A percentile compares a stretch with the other conserved stretches of the same genome.
Conservation (phyloP, 2,329 filamentous ascomycete genomes). For the Cryoendolithus antarcticus region DNA sequence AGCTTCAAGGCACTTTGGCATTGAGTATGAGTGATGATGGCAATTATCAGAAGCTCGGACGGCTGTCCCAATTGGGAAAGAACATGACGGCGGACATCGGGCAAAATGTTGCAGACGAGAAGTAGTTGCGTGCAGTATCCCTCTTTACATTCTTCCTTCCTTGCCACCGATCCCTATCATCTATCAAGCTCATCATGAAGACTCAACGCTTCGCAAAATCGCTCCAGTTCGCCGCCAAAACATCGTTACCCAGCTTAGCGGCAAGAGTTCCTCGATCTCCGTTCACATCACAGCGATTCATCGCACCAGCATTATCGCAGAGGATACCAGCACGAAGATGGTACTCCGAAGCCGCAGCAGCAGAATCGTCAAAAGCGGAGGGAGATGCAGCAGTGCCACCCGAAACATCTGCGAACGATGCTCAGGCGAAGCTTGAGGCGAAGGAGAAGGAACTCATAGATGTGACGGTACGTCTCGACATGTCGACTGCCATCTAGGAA, state of each 20-base stretch:
- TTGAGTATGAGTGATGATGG: too few species aligned
- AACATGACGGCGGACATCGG: too few species aligned
- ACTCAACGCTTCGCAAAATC: constrained; percentile 5
- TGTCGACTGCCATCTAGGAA: not conserved
- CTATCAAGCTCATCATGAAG: constrained; percentile 2
- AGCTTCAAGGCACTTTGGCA: too few species aligned
- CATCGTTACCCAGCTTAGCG: not conserved
- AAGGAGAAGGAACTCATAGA: constrained; percentile 65
- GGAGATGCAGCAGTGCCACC: not conserved
- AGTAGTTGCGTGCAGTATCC: too few species aligned
- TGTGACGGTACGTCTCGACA: constrained; percentile 58
- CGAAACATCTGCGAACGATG: not conserved
- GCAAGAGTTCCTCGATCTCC: constrained; percentile 6
- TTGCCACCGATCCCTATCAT: not conserved
- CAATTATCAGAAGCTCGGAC: too few species aligned
- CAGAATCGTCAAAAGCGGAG: constrained; percentile 31
- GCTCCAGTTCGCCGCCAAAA: constrained; percentile 4
- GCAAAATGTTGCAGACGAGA: too few species aligned
- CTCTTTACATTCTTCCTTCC: too few species aligned
- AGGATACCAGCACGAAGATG: constrained; percentile 25
- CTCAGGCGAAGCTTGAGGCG: constrained; percentile 56
- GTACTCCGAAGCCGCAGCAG: constrained; percentile 34
- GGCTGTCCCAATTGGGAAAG: too few species aligned
- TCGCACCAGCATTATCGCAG: constrained; percentile 18
- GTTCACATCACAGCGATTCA: constrained; percentile 5